Conservation (phyloP, 148 eudicot species). For the Persicaria tinctoria region DNA sequence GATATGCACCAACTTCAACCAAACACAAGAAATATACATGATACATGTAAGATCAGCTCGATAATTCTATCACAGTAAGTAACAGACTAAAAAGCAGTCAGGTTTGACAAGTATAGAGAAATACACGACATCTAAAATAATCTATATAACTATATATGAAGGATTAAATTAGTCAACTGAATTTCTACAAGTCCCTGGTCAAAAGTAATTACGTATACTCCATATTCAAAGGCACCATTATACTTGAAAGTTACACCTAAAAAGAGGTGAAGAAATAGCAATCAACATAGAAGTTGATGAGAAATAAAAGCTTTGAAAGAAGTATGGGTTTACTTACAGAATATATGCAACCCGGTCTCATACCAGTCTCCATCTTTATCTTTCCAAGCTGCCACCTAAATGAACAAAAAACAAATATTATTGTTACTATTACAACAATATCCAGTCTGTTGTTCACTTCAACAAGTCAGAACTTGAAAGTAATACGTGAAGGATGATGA, state of each 20-base stretch:
- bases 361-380: constrained; percentile 98
- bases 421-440: background rate
- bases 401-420: background rate
- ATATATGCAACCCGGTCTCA: constrained; percentile 94
- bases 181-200: too few relatives aligned
- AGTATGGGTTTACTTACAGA: constrained; percentile 56
- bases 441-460: background rate
- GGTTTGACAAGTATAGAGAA: background rate
- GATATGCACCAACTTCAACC: constrained; percentile 94
- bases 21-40: constrained; percentile 19
- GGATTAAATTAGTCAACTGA: too few relatives aligned
- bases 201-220: too few relatives aligned
- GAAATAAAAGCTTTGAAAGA: background rate
- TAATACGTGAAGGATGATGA: background rate
- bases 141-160: too few relatives aligned
- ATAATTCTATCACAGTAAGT: background rate
- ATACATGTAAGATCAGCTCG: constrained; percentile 9
- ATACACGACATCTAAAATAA: background rate
- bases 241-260: background rate
- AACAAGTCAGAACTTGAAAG: background rate
- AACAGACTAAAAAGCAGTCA: background rate
- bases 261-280: background rate
- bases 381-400: constrained; percentile 96
- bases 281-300: background rate
- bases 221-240: background rate